Evolutionary conservation across 345 rosid genomes (phyloP).

Genomic region (Arabidopsis suecica): DNA sequence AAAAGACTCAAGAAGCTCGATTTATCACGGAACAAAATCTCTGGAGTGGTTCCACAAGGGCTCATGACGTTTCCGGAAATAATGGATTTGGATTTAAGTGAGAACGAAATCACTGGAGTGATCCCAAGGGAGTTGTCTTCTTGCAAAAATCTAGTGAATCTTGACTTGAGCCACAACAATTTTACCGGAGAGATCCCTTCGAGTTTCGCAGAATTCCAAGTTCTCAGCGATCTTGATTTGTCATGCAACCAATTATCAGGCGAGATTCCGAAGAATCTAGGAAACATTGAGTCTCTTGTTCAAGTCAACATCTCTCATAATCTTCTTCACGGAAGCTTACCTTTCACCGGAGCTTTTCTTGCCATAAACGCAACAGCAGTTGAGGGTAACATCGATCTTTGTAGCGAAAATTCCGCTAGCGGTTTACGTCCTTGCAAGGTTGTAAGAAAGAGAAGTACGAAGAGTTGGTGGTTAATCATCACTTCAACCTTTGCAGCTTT

Average conservation of each 20-base stretch:
- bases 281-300: conserved; percentile 57
- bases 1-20: conserved; percentile 67
- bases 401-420: conserved; percentile 35
- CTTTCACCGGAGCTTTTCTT: conserved; percentile 73
- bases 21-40: conserved; percentile 63
- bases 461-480: conserved; percentile 57
- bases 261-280: conserved; percentile 59
- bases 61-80: conserved; percentile 57
- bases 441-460: conserved; percentile 37
- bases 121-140: conserved; percentile 74
- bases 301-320: conserved; percentile 74
- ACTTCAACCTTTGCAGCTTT: conserved; percentile 50
- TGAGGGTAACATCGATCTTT: conserved; percentile 65
- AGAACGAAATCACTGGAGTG: conserved; percentile 62
- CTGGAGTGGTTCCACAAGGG: conserved; percentile 58
- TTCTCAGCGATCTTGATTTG: conserved; percentile 78
- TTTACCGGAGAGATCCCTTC: conserved; percentile 67
- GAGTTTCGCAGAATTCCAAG: conserved; percentile 56
- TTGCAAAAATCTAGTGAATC: conserved; percentile 71
- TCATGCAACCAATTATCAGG: conserved; percentile 75
- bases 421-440: conserved; percentile 66
- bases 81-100: conserved; percentile 63
- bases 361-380: conserved; percentile 76
- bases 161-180: conserved; percentile 80
- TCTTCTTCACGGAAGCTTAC: conserved; percentile 68